Conservation (phyloP, 2,329 filamentous ascomycete genomes). For the Pseudogymnoascus destructans region DNA sequence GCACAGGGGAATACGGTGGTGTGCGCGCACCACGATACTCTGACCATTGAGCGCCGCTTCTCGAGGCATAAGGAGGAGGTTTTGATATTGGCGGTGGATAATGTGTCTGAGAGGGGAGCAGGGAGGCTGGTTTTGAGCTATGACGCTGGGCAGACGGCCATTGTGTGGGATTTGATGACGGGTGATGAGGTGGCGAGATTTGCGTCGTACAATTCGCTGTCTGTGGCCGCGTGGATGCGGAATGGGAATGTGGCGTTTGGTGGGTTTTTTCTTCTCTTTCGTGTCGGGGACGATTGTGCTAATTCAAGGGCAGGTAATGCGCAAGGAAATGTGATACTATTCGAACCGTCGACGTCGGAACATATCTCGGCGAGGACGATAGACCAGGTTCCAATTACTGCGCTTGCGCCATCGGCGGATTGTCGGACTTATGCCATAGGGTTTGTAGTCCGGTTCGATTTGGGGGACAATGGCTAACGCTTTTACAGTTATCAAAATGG, state of each 20-base stretch:
- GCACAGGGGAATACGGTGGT: slow-evolving; percentile 70
- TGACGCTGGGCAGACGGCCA: slow-evolving; percentile 78
- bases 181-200: slow-evolving; percentile 88
- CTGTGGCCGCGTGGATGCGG: slow-evolving; percentile 84
- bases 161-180: slow-evolving; percentile 92
- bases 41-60: slow-evolving; percentile 80
- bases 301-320: slow-evolving; percentile 54
- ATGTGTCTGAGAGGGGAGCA: slow-evolving; percentile 72
- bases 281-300: slow-evolving; percentile 12
- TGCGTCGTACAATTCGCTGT: slow-evolving; percentile 75
- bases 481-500: slow-evolving; percentile 74
- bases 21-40: slow-evolving; percentile 82
- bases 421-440: slow-evolving; percentile 94
- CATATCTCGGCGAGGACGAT: slow-evolving; percentile 85
- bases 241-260: slow-evolving; percentile 96
- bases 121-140: slow-evolving; percentile 87
- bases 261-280: slow-evolving; percentile 33
- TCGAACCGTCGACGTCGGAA: slow-evolving; percentile 85
- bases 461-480: slow-evolving; percentile 8
- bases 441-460: slow-evolving; percentile 36
- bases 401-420: slow-evolving; percentile 76
- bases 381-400: slow-evolving; percentile 84
- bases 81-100: slow-evolving; percentile 75
- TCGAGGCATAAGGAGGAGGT: slow-evolving; percentile 74
- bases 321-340: slow-evolving; percentile 86